phyloP scores from a whole-genome alignment of 2,329 filamentous ascomycete species.

The Verticillium longisporum region DNA sequence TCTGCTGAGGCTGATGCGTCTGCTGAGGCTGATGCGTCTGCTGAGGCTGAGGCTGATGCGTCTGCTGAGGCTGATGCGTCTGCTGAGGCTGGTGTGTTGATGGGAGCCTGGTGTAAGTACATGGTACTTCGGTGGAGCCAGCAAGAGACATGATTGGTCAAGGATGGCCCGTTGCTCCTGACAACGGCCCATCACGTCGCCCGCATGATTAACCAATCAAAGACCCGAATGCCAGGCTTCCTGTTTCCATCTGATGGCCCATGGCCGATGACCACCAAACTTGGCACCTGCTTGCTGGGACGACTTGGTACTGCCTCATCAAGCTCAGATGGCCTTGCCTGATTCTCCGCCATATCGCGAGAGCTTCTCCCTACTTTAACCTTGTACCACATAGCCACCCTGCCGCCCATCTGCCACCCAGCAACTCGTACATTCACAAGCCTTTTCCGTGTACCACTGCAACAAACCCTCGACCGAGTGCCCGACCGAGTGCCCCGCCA shows the following conservation, averaged over 20 bases:
- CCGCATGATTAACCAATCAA: neutral
- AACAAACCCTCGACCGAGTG: too few species aligned
- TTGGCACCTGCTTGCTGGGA: neutral
- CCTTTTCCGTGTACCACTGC: neutral
- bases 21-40: too few species aligned
- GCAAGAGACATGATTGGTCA: too few species aligned
- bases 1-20: too few species aligned
- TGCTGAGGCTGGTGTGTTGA: too few species aligned
- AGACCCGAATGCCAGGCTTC: neutral
- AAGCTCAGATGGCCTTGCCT: neutral
- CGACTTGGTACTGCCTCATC: too few species aligned
- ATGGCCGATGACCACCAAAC: neutral
- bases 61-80: too few species aligned
- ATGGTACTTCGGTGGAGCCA: too few species aligned
- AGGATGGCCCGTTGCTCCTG: neutral
- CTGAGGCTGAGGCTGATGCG: too few species aligned
- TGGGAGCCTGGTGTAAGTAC: too few species aligned
- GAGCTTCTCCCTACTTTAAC: neutral
- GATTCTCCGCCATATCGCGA: neutral
- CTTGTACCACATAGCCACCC: neutral
- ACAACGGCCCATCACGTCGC: neutral
- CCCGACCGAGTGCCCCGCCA: neutral
- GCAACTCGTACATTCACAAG: neutral
- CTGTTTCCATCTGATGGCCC: neutral
- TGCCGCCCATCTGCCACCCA: neutral